phyloP scores from a whole-genome alignment of 805 yeast genomes.

The Wickerhamiella shivajii region DNA sequence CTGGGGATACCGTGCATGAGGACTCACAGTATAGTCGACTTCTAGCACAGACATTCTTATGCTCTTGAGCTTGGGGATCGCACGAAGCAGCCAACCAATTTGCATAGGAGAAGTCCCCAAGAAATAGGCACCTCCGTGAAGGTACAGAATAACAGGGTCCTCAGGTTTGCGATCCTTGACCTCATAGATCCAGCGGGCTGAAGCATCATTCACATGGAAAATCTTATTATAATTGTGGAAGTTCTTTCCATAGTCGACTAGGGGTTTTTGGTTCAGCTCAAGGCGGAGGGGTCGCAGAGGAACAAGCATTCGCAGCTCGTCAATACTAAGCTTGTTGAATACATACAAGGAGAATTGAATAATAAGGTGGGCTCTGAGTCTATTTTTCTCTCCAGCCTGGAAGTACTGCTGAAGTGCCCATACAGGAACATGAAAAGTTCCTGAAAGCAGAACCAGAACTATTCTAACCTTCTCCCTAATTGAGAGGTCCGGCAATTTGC shows the following conservation, averaged over 20 bases:
- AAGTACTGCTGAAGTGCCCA: slow-evolving; percentile 5
- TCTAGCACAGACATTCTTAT: slow-evolving; percentile 15
- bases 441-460: not conserved
- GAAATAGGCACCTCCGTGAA: slow-evolving; percentile 16
- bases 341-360: slow-evolving; percentile 6
- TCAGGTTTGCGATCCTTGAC: slow-evolving; percentile 8
- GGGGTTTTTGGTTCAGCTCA: slow-evolving; percentile 8
- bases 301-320: slow-evolving; percentile 15
- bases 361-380: not conserved
- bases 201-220: slow-evolving; percentile 23
- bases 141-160: slow-evolving; percentile 14
- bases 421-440: slow-evolving; percentile 1
- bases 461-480: slow-evolving; percentile 2
- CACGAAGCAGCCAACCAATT: slow-evolving; percentile 4
- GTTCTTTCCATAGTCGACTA: not conserved
- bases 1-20: slow-evolving; percentile 17
- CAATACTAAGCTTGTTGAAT: slow-evolving; percentile 8
- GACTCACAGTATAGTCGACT: slow-evolving; percentile 21
- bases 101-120: slow-evolving; percentile 2
- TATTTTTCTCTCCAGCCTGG: not conserved
- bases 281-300: slow-evolving; percentile 16
- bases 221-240: slow-evolving; percentile 7
- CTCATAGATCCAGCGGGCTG: slow-evolving; percentile 14
- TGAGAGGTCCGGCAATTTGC: slow-evolving; percentile 1
- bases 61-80: not conserved